These are phyloP conservation scores for Marasmius oreades DNA, from an alignment of 1,284 basidiomycete species.

Conservation along the genomic window DNA sequence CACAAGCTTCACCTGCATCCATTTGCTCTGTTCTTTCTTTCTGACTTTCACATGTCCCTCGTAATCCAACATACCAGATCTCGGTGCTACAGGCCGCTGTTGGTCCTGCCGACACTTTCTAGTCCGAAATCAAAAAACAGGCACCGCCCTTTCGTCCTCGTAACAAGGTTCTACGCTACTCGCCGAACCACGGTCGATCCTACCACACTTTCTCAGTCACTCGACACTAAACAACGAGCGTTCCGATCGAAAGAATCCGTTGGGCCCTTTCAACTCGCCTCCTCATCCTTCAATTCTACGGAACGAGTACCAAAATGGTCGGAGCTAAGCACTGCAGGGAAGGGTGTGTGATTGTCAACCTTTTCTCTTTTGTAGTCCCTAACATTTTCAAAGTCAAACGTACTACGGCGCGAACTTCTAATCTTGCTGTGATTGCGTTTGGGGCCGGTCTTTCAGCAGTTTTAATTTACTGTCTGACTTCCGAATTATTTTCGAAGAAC, in stretches of 20 bases:
- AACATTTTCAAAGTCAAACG: conserved; percentile 55
- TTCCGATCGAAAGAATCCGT: conserved; percentile 40
- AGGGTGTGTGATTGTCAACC: conserved; percentile 52
- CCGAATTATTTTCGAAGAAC: conserved; percentile 90
- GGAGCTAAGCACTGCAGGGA: conserved; percentile 77
- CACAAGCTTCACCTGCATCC: no score
- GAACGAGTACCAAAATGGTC: conserved; percentile 75
- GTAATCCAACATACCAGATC: no score
- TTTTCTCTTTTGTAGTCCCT: conserved; percentile 6
- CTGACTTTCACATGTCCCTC: no score
- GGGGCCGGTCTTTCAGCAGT: conserved; percentile 81
- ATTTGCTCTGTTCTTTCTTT: no score
- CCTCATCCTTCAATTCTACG: conserved; percentile 49
- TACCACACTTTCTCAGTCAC: conserved; percentile 63
- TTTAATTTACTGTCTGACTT: conserved; percentile 81
- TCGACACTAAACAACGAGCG: conserved; percentile 52
- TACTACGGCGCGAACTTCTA: conserved; percentile 77
- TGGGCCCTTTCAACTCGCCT: conserved; percentile 80
- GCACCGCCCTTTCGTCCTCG: neutral
- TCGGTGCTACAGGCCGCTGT: neutral
- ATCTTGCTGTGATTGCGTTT: conserved; percentile 78
- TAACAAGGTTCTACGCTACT: conserved; percentile 37
- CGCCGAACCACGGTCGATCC: conserved; percentile 42
- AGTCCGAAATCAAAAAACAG: neutral
- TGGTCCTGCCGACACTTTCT: conserved; percentile 2